Evolutionary conservation across 441 rosid genomes (phyloP).

Genomic region (Viola pubescens): DNA sequence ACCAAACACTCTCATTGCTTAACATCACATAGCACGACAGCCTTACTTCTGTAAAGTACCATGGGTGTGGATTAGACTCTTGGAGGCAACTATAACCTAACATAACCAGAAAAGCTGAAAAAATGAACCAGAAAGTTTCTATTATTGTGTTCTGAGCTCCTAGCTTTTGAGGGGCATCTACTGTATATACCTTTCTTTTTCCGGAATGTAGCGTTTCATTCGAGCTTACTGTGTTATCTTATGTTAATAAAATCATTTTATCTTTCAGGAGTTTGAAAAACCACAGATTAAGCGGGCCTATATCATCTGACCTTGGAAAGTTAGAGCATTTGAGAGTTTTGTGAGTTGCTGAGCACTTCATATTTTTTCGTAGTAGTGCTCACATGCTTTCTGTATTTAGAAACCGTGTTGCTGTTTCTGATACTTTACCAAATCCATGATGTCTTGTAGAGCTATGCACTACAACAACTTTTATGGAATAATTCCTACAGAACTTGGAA

Average conservation of each 20-base stretch:
- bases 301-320: conserved; percentile 73
- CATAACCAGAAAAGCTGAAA: not conserved
- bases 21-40: too few species aligned
- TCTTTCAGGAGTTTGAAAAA: conserved; percentile 59
- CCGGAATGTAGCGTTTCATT: not conserved
- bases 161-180: too few species aligned
- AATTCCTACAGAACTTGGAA: conserved; percentile 73
- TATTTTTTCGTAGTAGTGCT: conserved; percentile 12
- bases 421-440: conserved; percentile 14
- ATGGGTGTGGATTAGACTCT: not conserved
- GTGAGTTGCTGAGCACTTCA: conserved; percentile 38
- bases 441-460: conserved; percentile 51
- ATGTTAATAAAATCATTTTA: not conserved
- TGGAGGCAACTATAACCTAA: not conserved
- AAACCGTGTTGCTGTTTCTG: conserved; percentile 15
- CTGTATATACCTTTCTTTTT: too few species aligned
- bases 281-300: conserved; percentile 61
- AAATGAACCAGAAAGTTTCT: not conserved
- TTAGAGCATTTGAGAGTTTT: conserved; percentile 47
- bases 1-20: too few species aligned
- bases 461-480: conserved; percentile 74
- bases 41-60: too few species aligned
- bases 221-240: not conserved
- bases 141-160: not conserved
- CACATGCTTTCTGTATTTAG: conserved; percentile 9